Evolutionary conservation across 2,329 filamentous ascomycete species (phyloP), one percentile per base, ranked within the genome.

Genomic region (Venturia asperata): DNA sequence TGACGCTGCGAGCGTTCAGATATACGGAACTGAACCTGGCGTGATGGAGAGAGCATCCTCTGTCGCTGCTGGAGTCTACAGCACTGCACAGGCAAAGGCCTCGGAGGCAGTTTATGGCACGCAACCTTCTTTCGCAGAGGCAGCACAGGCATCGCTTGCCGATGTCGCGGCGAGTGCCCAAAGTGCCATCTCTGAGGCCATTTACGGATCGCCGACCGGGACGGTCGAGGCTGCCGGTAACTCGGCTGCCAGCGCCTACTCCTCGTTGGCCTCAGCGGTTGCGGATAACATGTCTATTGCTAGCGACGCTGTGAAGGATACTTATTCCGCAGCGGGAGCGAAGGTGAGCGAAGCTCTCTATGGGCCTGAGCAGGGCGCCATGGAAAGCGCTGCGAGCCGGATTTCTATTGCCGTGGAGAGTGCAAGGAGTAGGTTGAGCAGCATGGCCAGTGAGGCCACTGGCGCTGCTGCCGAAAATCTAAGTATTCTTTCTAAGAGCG

Each of bases 1-100:
- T 9, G 80, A 83, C 58, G 84, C 83, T 55, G 85, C 83, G 1
- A 85, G 81, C 58, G 73, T 79, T 13, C 83, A 84, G 58, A 73
- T 85, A 21, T 86, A 87, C 69, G 85, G 84, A 52, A 81, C 81
- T 1, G 74, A 77, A 24, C 84, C 83, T 71, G 81, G 83, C 37
- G 75, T 76, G 2, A 76, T 78, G 37, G 84, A 86, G 70, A 76
- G 83, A 70, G 83, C 81, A 1, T 82, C 80, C 24, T 80, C 80
- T 30, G 81, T 80, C 17, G 81, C 81, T 2, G 79, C 80, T 4
- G 81, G 80, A 63, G 81, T 79, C 4, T 84, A 83, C 70, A 78
- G 77, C 19, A 80, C 80, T 1, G 79, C 78, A 5, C 77, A 78
- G 58, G 78, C 78, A 42, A 77, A 79, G 27, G 77, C 81, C 55